Percentiles rank a stretch among this genome's conserved stretches.
These are phyloP conservation scores for Apophysomyces variabilis DNA, from an alignment of 371 early-diverging fungal genomes.

Conservation along the genomic window DNA sequence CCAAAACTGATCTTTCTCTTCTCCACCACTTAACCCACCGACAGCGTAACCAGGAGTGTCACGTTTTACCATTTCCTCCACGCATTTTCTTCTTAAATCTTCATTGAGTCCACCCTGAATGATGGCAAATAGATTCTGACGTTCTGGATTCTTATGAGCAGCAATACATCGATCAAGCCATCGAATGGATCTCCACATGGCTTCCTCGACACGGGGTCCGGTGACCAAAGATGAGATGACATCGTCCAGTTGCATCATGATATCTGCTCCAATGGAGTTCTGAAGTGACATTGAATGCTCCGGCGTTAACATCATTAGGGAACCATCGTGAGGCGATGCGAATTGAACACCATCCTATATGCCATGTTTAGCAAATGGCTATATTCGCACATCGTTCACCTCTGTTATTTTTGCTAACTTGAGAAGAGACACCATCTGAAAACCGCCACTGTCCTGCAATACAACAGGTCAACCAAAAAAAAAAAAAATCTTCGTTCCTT, in stretches of 20 bases:
- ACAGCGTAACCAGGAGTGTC: constrained; percentile 94
- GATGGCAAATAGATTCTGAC: constrained; percentile 95
- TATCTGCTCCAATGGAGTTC: constrained; percentile 95
- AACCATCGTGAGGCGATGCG: constrained; percentile 83
- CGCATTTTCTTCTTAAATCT: constrained; percentile 76
- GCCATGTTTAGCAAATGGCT: not conserved
- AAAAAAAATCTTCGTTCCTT: no score
- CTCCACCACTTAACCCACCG: constrained; percentile 96
- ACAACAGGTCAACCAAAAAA: not conserved
- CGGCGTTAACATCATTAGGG: constrained; percentile 90
- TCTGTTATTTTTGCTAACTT: constrained; percentile 89
- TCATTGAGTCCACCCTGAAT: constrained; percentile 92
- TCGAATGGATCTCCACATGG: constrained; percentile 92
- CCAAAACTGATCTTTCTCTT: constrained; percentile 94
- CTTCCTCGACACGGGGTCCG: constrained; percentile 88
- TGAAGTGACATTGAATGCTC: constrained; percentile 94
- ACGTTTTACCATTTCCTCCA: constrained; percentile 88
- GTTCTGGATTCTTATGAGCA: constrained; percentile 74
- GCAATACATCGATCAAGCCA: constrained; percentile 96
- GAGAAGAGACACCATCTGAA: constrained; percentile 94
- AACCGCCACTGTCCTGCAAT: constrained; percentile 86
- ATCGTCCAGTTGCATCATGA: constrained; percentile 97
- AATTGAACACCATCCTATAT: constrained; percentile 87
- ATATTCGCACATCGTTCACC: constrained; percentile 17
- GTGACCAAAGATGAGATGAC: constrained; percentile 89